Evolutionary conservation across 495 filamentous ascomycete genomes (phyloP).

Genomic region (Neurospora sp.): DNA sequence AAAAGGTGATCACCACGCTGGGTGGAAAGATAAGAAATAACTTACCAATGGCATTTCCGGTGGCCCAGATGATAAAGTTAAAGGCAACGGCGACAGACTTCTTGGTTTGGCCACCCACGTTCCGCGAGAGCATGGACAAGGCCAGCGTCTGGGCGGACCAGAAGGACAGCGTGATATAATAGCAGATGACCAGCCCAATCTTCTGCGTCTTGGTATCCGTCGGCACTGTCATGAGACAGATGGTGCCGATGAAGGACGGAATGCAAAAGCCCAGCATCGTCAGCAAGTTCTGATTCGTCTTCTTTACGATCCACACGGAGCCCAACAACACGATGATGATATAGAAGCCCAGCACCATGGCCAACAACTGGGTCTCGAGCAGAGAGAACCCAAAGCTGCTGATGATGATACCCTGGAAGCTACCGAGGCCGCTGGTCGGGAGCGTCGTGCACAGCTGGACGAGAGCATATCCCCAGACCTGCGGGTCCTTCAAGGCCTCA

Average conservation of each 20-base stretch:
- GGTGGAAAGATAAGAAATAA: background rate
- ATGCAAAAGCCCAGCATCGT: constrained; percentile 54
- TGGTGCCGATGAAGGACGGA: constrained; percentile 51
- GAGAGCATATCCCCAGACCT: constrained; percentile 37
- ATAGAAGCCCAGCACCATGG: constrained; percentile 63
- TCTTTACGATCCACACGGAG: constrained; percentile 55
- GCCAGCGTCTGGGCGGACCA: constrained; percentile 47
- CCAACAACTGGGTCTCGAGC: constrained; percentile 46
- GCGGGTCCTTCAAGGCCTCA: constrained; percentile 40
- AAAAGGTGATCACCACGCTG: background rate
- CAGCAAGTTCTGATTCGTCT: constrained; percentile 50
- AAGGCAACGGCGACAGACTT: constrained; percentile 37
- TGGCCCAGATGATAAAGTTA: constrained; percentile 41
- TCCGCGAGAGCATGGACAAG: constrained; percentile 41
- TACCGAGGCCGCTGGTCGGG: constrained; percentile 56
- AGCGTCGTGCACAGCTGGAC: constrained; percentile 59
- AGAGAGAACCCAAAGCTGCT: constrained; percentile 38
- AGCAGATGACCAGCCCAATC: constrained; percentile 44
- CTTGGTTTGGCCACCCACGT: constrained; percentile 47
- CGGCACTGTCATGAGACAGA: constrained; percentile 43
- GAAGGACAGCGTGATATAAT: constrained; percentile 48
- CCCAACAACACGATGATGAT: constrained; percentile 57
- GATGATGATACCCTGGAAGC: constrained; percentile 56
- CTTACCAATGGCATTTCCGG: constrained; percentile 39
- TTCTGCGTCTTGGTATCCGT: constrained; percentile 33